Evolutionary conservation across 2,329 filamentous ascomycete genomes (phyloP), one percentile per base, ranked within the genome.

Genomic region (Claviceps spartinae): DNA sequence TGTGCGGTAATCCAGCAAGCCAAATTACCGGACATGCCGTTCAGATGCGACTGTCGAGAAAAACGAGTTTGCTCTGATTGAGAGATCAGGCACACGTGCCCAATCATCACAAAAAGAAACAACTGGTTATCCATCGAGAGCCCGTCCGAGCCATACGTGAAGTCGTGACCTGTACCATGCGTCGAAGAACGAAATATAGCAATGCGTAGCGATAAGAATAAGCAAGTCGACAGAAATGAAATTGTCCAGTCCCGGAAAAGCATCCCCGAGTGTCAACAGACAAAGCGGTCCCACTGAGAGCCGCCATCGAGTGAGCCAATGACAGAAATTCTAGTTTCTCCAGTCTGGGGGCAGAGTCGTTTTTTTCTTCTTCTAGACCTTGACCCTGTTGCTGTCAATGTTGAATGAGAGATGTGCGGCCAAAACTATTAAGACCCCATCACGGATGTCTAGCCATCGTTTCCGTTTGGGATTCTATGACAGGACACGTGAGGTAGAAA

Each of bases 171-270:
- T 57, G 56, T 59, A 60, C 63, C 57, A 65, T 62, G 59, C 60
- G 65, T 69, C 65, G 65, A 69, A 71, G 67, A 70, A 68, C 67
- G 60, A 69, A 66, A 69, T 67, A 68, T 62, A 68, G 62, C 63
- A 65, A 62, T 64, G 65, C 60, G 62, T 63, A 59, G 66, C 61
- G 54, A 60, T 57, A 50, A 56, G 57, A 60, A 8, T 22, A 34
- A 16, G 40, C 47, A 54, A 57, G 57, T 58, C 60, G 59, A 55
- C 37, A 49, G 30, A 50, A 54, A 38, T 24, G 44, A 46, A 38
- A 59, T 54, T 54, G 58, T 59, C 51, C 50, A 52, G 20, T 48
- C 48, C 24, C 38, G 36, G 7, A 13, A 22, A 51, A 50, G 40
- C 24, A 43, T 34, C 38, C 48, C 41, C 26, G 0, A 14, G 20